A percentile compares a stretch with the other conserved stretches of the same genome.
phyloP scores from a whole-genome alignment of 2,329 filamentous ascomycete genomes.

The Proliferodiscus dingleyae region DNA sequence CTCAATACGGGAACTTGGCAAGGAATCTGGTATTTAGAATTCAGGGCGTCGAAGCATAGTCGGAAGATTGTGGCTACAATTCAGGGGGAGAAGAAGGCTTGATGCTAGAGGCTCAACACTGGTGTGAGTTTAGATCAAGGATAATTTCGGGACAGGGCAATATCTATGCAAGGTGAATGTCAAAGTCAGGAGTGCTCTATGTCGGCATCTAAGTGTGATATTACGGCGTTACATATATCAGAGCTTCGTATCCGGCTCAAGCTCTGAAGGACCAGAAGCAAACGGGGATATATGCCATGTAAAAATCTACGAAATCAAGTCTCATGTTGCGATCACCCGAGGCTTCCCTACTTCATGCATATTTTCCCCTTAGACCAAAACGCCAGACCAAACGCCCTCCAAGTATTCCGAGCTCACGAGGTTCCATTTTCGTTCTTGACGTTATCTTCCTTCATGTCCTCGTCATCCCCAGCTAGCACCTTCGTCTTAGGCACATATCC shows the following conservation, averaged over 20 bases:
- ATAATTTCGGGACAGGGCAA: too few species aligned
- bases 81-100: constrained; percentile 67
- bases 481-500: constrained; percentile 57
- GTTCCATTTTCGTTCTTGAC: constrained; percentile 36
- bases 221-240: too few species aligned
- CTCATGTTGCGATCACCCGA: not conserved
- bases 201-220: too few species aligned
- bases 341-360: constrained; percentile 20
- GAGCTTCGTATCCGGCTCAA: too few species aligned
- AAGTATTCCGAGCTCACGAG: constrained; percentile 13
- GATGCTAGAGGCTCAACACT: too few species aligned
- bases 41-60: constrained; percentile 69
- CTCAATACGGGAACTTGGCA: constrained; percentile 73
- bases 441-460: constrained; percentile 49
- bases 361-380: constrained; percentile 2
- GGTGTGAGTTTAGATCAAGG: too few species aligned
- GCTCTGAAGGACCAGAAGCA: too few species aligned
- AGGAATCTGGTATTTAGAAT: constrained; percentile 92
- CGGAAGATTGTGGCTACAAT: constrained; percentile 88
- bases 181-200: too few species aligned
- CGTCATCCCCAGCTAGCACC: constrained; percentile 57
- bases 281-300: too few species aligned
- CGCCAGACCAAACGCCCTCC: constrained; percentile 3
- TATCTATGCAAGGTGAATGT: too few species aligned
- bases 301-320: too few species aligned